Evolutionary conservation across 768 basidiomycete species (phyloP).

Genomic region (Suillus alpinus): DNA sequence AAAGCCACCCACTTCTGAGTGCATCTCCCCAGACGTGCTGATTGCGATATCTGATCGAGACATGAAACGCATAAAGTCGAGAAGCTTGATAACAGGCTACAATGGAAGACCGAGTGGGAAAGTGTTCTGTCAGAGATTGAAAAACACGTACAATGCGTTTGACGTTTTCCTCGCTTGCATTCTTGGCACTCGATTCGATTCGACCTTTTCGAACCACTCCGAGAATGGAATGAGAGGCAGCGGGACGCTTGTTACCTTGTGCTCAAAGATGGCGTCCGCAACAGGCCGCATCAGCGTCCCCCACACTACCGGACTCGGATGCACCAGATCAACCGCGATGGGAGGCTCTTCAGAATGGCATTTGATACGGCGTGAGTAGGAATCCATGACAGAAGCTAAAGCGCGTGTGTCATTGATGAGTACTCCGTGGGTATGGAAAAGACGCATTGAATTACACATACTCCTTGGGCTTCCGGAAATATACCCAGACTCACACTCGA

Average conservation of each 20-base stretch:
- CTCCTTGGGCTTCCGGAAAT: constrained; percentile 31
- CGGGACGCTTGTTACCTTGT: constrained; percentile 4
- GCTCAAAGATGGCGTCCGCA: constrained; percentile 7
- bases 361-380: constrained; percentile 15
- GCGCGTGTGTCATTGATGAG: not conserved
- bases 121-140: constrained; percentile 19
- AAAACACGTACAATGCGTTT: constrained; percentile 22
- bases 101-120: constrained; percentile 20
- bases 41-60: constrained; percentile 13
- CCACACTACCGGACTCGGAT: constrained; percentile 22
- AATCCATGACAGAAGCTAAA: constrained; percentile 21
- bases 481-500: constrained; percentile 24
- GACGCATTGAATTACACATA: constrained; percentile 17
- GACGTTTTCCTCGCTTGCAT: constrained; percentile 17
- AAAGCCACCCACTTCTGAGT: constrained; percentile 4
- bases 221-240: constrained; percentile 25
- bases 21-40: not conserved
- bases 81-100: constrained; percentile 30
- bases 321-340: constrained; percentile 21
- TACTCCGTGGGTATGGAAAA: not conserved
- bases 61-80: constrained; percentile 23
- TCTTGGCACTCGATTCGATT: constrained; percentile 6
- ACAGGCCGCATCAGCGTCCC: constrained; percentile 17
- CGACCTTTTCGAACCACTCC: constrained; percentile 27
- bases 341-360: constrained; percentile 12